phyloP scores from a whole-genome alignment of 345 rosid genomes.

The Populus davidiana region DNA sequence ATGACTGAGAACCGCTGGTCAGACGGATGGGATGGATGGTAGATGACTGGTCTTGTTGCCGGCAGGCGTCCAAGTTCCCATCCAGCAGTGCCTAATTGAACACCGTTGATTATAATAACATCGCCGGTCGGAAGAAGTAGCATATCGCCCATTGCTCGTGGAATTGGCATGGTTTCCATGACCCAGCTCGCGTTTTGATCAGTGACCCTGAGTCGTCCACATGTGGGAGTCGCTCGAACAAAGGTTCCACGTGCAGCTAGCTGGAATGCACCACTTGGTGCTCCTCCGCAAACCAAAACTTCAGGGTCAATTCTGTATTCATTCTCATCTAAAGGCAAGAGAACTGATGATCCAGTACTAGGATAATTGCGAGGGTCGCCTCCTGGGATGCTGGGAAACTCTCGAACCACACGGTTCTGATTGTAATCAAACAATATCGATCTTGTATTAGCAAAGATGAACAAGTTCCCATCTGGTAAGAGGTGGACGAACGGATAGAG shows the following conservation, averaged over 20 bases:
- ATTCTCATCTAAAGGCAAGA: slow-evolving; percentile 68
- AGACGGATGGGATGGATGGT: slow-evolving; percentile 24
- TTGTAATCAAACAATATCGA: slow-evolving; percentile 63
- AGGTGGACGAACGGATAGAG: slow-evolving; percentile 83
- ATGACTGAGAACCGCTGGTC: slow-evolving; percentile 44
- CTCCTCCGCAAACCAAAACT: slow-evolving; percentile 81
- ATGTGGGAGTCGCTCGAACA: slow-evolving; percentile 45
- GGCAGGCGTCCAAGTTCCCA: slow-evolving; percentile 56
- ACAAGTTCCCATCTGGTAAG: slow-evolving; percentile 72
- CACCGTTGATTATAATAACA: slow-evolving; percentile 67
- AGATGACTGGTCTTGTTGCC: slow-evolving; percentile 54
- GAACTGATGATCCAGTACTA: slow-evolving; percentile 75
- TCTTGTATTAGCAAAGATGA: slow-evolving; percentile 72
- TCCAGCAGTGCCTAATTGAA: slow-evolving; percentile 63
- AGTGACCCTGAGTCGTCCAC: slow-evolving; percentile 60
- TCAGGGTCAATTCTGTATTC: slow-evolving; percentile 36
- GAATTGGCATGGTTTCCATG: slow-evolving; percentile 72
- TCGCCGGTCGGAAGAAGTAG: slow-evolving; percentile 67
- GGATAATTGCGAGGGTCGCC: slow-evolving; percentile 78
- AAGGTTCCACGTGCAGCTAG: slow-evolving; percentile 29
- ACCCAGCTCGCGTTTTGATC: slow-evolving; percentile 50
- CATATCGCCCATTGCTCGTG: slow-evolving; percentile 92
- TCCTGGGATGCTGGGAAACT: slow-evolving; percentile 53
- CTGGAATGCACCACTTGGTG: slow-evolving; percentile 42
- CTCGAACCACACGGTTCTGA: slow-evolving; percentile 43